phyloP scores from a whole-genome alignment of 1,284 basidiomycete species.

The Kwoniella shivajii region DNA sequence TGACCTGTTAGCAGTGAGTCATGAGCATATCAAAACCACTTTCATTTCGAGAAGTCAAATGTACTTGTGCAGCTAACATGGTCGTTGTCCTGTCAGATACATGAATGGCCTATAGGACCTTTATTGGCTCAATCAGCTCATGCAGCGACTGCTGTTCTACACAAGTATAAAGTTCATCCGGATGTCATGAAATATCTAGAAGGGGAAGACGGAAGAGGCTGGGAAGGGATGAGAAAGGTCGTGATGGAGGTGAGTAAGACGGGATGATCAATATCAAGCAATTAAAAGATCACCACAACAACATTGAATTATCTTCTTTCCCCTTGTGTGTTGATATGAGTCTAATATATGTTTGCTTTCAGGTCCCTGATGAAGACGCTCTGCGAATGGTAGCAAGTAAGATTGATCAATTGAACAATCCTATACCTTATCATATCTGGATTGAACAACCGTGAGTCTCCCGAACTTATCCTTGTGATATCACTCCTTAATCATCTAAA shows the following conservation, averaged over 20 bases:
- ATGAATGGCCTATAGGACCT: constrained; percentile 56
- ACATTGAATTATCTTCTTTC: neutral
- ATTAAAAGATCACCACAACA: neutral
- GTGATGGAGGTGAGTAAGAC: constrained; percentile 46
- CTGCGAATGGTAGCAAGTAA: constrained; percentile 41
- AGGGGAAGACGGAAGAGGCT: constrained; percentile 39
- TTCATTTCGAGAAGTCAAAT: too few relatives aligned
- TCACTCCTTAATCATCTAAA: too few relatives aligned
- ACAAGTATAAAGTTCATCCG: constrained; percentile 34
- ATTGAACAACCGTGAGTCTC: constrained; percentile 56
- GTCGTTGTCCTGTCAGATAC: constrained; percentile 22
- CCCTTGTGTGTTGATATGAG: neutral
- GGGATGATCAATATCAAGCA: constrained; percentile 23
- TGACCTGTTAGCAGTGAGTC: constrained; percentile 47
- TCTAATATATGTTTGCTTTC: constrained; percentile 1
- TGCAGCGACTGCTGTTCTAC: constrained; percentile 55
- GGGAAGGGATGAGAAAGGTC: constrained; percentile 50
- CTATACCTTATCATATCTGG: constrained; percentile 55
- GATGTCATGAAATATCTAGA: constrained; percentile 46
- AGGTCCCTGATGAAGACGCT: constrained; percentile 44
- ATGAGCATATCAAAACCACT: too few relatives aligned
- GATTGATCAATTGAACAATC: constrained; percentile 37
- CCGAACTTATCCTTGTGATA: neutral
- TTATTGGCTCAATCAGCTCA: constrained; percentile 59
- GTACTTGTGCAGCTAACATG: neutral